phyloP scores from a whole-genome alignment of 306 rosid genomes.

The Adenanthera pavonina region DNA sequence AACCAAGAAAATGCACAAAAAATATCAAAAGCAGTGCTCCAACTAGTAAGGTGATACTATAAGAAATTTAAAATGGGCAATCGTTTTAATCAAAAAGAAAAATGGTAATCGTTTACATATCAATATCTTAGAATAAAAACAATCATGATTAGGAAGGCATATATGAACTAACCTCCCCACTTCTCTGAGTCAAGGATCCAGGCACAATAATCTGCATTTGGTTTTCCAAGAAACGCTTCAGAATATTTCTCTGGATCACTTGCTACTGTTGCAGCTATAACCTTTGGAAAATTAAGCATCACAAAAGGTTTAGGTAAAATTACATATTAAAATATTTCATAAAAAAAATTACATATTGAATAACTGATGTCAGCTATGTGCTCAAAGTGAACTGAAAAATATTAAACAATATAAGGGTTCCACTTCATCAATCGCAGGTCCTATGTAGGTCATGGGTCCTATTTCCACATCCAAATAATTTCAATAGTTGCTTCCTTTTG shows the following conservation, averaged over 20 bases:
- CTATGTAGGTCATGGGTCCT: not conserved
- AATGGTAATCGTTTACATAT: not conserved
- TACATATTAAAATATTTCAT: too few relatives aligned
- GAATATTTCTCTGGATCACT: conserved; percentile 80
- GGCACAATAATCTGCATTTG: conserved; percentile 80
- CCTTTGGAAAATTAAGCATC: conserved; percentile 54
- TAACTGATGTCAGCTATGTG: conserved; percentile 27
- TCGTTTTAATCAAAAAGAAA: not conserved
- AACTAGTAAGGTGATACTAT: conserved; percentile 5
- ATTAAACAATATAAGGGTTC: conserved; percentile 16
- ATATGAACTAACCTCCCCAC: conserved; percentile 90
- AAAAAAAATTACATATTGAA: conserved; percentile 1
- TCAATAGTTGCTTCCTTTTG: not conserved
- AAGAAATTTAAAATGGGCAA: not conserved
- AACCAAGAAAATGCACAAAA: not conserved
- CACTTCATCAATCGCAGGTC: not conserved
- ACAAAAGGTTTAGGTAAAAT: conserved; percentile 25
- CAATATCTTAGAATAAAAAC: not conserved
- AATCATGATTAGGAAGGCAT: conserved; percentile 8
- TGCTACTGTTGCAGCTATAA: conserved; percentile 91
- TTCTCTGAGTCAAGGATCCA: conserved; percentile 95
- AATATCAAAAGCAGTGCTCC: conserved; percentile 32
- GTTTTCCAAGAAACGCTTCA: conserved; percentile 93
- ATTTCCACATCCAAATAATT: not conserved
- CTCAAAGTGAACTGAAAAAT: not conserved